Conservation (phyloP, 257 asterid genomes). For the Nicotiana obtusifolia region DNA sequence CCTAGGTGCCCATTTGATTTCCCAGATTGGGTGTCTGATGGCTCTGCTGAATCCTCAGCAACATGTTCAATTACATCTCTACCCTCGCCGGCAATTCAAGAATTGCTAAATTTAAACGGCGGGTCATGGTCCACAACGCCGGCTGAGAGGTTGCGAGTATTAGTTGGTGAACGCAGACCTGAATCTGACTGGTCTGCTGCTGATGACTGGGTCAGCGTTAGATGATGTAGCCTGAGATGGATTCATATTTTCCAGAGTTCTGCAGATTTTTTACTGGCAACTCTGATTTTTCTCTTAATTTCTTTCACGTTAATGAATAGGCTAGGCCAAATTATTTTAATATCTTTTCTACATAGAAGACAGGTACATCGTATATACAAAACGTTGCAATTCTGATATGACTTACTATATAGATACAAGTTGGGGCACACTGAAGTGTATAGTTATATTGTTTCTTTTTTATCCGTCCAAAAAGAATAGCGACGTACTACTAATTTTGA, state of each 20-base stretch:
- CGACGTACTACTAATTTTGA: neutral
- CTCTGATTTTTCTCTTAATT: neutral
- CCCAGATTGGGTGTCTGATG: slow-evolving; percentile 50
- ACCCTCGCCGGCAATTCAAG: slow-evolving; percentile 29
- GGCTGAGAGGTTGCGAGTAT: slow-evolving; percentile 36
- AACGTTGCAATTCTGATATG: neutral
- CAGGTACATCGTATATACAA: neutral
- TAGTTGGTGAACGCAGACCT: slow-evolving; percentile 20
- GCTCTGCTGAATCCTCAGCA: slow-evolving; percentile 12
- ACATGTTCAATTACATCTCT: slow-evolving; percentile 35
- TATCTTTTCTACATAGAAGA: neutral
- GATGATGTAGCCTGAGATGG: slow-evolving; percentile 31
- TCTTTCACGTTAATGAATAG: neutral
- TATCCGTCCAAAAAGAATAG: neutral
- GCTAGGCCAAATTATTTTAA: neutral
- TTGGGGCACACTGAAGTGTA: neutral
- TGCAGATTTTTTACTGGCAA: slow-evolving; percentile 7
- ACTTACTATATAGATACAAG: neutral
- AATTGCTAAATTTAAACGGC: slow-evolving; percentile 11
- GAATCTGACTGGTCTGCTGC: slow-evolving; percentile 42
- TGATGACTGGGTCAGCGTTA: slow-evolving; percentile 62
- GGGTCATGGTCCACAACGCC: slow-evolving; percentile 23
- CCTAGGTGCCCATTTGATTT: slow-evolving; percentile 76
- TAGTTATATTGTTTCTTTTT: neutral
- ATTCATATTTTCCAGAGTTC: slow-evolving; percentile 13